Percentiles rank a stretch among this genome's conserved stretches.
Conservation (phyloP, 371 early-diverging fungal species). For the Apophysomyces ossiformis region DNA sequence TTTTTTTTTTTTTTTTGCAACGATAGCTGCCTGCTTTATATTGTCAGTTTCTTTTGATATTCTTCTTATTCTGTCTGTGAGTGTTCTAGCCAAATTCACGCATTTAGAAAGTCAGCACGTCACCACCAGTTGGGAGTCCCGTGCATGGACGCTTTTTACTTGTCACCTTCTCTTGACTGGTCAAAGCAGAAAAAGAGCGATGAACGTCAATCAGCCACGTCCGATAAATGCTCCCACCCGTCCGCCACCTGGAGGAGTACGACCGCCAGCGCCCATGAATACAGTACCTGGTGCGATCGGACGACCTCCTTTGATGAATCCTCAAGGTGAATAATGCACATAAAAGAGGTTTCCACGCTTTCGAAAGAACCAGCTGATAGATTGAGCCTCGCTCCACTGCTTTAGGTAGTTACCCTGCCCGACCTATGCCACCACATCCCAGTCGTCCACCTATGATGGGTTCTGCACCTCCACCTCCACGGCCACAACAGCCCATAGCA, state of each 20-base stretch:
- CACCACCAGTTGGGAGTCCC: neutral
- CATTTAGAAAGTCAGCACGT: neutral
- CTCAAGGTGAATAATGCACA: conserved; percentile 9
- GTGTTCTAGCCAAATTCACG: too few relatives aligned
- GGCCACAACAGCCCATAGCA: conserved; percentile 3
- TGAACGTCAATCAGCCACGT: conserved; percentile 20
- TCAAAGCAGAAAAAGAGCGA: conserved; percentile 14
- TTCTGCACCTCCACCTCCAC: conserved; percentile 6
- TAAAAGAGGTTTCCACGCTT: too few relatives aligned
- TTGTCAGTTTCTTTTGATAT: too few relatives aligned
- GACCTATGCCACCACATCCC: conserved; percentile 9
- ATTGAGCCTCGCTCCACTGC: neutral
- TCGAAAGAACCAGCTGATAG: neutral
- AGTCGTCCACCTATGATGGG: conserved; percentile 12
- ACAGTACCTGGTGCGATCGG: conserved; percentile 10
- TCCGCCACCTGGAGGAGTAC: conserved; percentile 7
- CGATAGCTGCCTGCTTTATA: too few relatives aligned
- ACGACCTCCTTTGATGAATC: neutral
- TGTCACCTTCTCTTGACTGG: neutral
- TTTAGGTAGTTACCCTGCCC: neutral
- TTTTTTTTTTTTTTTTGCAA: too few relatives aligned
- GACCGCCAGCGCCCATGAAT: conserved; percentile 19
- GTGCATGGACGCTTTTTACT: neutral
- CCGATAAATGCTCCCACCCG: conserved; percentile 17
- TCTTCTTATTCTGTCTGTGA: too few relatives aligned